These are phyloP conservation scores for Debaryomyces coudertii DNA, from an alignment of 1,139 yeast species.

Conservation along the genomic window DNA sequence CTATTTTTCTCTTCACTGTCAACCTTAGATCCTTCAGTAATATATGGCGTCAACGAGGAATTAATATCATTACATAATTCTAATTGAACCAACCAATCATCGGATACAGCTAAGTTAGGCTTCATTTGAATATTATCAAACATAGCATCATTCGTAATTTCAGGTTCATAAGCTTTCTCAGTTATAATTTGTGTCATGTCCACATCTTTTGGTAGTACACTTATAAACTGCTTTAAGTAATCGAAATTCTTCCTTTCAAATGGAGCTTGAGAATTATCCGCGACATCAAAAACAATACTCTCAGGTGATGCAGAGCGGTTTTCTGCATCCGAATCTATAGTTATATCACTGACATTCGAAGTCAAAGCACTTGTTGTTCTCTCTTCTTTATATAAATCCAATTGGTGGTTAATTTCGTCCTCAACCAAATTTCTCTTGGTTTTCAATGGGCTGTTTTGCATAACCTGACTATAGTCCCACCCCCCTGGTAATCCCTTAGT, in stretches of 20 bases:
- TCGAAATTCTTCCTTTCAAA: slow-evolving; percentile 26
- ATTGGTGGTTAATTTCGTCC: slow-evolving; percentile 31
- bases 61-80: slow-evolving; percentile 56
- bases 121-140: slow-evolving; percentile 36
- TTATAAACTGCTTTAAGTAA: slow-evolving; percentile 40
- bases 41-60: slow-evolving; percentile 48
- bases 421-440: slow-evolving; percentile 31
- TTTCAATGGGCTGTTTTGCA: slow-evolving; percentile 25
- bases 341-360: slow-evolving; percentile 34
- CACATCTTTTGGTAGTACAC: slow-evolving; percentile 33
- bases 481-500: slow-evolving; percentile 44
- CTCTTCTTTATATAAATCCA: slow-evolving; percentile 25
- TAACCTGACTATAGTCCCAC: slow-evolving; percentile 26
- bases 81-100: slow-evolving; percentile 67
- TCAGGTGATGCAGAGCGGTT: slow-evolving; percentile 2
- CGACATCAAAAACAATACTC: slow-evolving; percentile 27
- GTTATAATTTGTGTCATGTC: slow-evolving; percentile 49
- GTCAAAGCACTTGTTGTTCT: slow-evolving; percentile 22
- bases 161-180: slow-evolving; percentile 75
- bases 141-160: slow-evolving; percentile 34
- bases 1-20: slow-evolving; percentile 18
- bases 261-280: slow-evolving; percentile 12
- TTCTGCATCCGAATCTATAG: slow-evolving; percentile 29
- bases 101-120: slow-evolving; percentile 51
- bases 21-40: slow-evolving; percentile 14